phyloP scores from a whole-genome alignment of 192 early-diverging fungal species.

The Ambispora gerdemannii region DNA sequence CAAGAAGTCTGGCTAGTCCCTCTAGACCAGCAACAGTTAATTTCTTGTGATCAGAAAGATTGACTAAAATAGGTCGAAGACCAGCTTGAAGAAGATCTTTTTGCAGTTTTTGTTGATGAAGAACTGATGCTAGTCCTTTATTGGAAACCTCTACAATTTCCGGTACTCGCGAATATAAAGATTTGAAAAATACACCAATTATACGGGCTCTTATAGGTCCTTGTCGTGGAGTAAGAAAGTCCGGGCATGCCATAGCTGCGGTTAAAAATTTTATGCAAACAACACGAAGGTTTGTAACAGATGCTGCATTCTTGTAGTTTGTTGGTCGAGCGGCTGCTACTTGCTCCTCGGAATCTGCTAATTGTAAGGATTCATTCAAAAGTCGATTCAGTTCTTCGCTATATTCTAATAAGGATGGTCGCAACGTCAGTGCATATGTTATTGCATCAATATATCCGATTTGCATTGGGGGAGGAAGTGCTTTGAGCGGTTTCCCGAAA shows the following conservation, averaged over 20 bases:
- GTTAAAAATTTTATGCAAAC: slow-evolving; percentile 97
- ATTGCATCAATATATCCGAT: slow-evolving; percentile 99
- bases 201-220: slow-evolving; percentile 81
- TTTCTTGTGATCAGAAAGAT: slow-evolving; percentile 91
- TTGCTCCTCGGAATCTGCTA: slow-evolving; percentile 98
- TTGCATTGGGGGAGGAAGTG: slow-evolving; percentile 93
- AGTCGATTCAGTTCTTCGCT: slow-evolving; percentile 89
- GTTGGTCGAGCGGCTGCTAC: slow-evolving; percentile 80
- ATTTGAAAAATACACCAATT: slow-evolving; percentile 98
- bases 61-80: slow-evolving; percentile 92
- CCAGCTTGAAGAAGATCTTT: slow-evolving; percentile 94
- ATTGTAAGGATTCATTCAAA: slow-evolving; percentile 84
- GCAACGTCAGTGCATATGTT: slow-evolving; percentile 87
- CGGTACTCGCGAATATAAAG: slow-evolving; percentile 89
- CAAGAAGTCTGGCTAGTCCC: slow-evolving; percentile 87
- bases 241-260: slow-evolving; percentile 86
- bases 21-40: slow-evolving; percentile 91
- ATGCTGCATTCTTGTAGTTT: slow-evolving; percentile 76
- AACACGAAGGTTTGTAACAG: slow-evolving; percentile 83
- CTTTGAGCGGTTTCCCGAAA: slow-evolving; percentile 94
- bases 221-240: slow-evolving; percentile 73
- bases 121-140: slow-evolving; percentile 80
- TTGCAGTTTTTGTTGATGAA: slow-evolving; percentile 83
- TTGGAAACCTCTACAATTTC: slow-evolving; percentile 95
- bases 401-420: slow-evolving; percentile 75